Evolutionary conservation across 768 basidiomycete species (phyloP), one percentile per base, ranked within the genome.

Genomic region (Lactifluus pinguis): DNA sequence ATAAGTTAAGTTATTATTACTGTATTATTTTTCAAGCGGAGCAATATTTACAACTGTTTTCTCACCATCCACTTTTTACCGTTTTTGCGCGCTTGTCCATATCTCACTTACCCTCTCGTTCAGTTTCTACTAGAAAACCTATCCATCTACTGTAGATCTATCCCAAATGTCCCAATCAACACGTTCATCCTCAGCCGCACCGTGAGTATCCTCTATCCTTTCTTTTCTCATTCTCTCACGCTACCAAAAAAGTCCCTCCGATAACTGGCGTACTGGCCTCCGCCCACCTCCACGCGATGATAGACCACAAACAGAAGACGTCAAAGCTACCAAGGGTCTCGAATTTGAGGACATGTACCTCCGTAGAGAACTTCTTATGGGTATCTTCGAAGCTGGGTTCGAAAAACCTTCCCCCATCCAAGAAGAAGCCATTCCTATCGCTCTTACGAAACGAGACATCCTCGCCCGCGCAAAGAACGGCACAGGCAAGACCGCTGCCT

Each of bases 361-460:
- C 70, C 84, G 88, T 58, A 84, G 95, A 67, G 95, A 98, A 76
- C 85, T 99, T 63, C 84, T 99, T 72, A 98, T 99, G 95, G 95
- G 95, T 69, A 97, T 98, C 73, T 99, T 95, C 69, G 94, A 98
- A 76, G 97, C 95, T 67, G 95, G 95, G 59, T 95, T 94, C 72
- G 95, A 98, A 76, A 86, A 81, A 67, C 95, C 95, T 47, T 95
- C 92, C 29, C 95, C 95, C 64, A 98, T 99, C 75, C 95, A 99
- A 80, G 95, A 99, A 83, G 92, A 97, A 78, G 91, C 95, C 55
- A 98, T 98, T 69, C 95, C 95, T 57, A 84, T 92, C 68, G 94
- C 95, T 42, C 85, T 98, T 69, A 85, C 89, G 58, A 89, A 88
- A 68, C 87, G 95, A 71, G 95, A 99, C 76, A 75, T 98, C 72